Evolutionary conservation across 768 basidiomycete species (phyloP).

Genomic region (Termitomyces sp.): DNA sequence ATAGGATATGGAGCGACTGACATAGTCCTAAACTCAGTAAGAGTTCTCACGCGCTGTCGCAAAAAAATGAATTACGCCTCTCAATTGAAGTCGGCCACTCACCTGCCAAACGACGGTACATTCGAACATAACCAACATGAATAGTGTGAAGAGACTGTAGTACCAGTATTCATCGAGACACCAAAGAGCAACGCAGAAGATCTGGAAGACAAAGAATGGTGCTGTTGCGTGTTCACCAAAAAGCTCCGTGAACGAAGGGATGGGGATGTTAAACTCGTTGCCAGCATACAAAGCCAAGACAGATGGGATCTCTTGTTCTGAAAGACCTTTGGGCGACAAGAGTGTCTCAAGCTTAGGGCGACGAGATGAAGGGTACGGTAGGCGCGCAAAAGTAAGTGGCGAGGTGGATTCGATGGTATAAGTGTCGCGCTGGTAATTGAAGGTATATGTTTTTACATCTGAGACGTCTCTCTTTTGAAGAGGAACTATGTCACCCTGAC

Average conservation of each 20-base stretch:
- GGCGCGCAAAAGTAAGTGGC: slow-evolving; percentile 62
- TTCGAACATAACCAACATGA: slow-evolving; percentile 98
- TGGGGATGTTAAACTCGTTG: slow-evolving; percentile 96
- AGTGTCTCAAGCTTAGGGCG: slow-evolving; percentile 66
- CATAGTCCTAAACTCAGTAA: slow-evolving; percentile 97
- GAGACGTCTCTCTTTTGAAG: slow-evolving; percentile 55
- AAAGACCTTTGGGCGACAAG: slow-evolving; percentile 51
- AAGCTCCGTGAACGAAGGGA: slow-evolving; percentile 88
- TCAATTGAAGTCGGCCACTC: slow-evolving; percentile 16
- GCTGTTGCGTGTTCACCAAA: slow-evolving; percentile 96
- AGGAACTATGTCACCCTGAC: slow-evolving; percentile 84
- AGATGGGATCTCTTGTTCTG: slow-evolving; percentile 37
- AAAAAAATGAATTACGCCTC: slow-evolving; percentile 1
- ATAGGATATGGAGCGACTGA: slow-evolving; percentile 87
- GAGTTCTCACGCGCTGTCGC: slow-evolving; percentile 77
- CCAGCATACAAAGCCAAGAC: slow-evolving; percentile 72
- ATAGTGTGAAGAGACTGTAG: slow-evolving; percentile 93
- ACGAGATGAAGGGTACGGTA: slow-evolving; percentile 83
- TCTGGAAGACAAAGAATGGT: slow-evolving; percentile 98
- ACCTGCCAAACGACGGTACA: slow-evolving; percentile 99
- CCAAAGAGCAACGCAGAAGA: slow-evolving; percentile 98
- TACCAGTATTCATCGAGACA: slow-evolving; percentile 99
- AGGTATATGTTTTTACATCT: slow-evolving; percentile 66
- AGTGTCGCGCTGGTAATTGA: slow-evolving; percentile 93
- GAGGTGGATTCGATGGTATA: slow-evolving; percentile 62